Base-by-base conservation (phyloP, 2,329 filamentous ascomycete genomes). In the Colletotrichum filicis region DNA sequence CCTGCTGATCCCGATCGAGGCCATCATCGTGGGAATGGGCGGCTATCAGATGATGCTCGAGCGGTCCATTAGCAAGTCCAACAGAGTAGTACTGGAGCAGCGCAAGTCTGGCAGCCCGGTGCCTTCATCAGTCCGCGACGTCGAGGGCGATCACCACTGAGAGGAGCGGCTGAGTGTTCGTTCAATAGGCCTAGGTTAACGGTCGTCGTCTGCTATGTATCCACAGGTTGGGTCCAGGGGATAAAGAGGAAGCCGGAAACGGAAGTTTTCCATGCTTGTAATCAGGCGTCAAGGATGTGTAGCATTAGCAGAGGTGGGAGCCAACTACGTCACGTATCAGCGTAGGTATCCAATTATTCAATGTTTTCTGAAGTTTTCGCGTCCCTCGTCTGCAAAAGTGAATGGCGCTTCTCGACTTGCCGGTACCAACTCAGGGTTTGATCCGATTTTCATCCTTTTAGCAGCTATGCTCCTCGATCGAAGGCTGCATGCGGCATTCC, bases 1-100 rank as follows among this genome's bases (percentile, higher is more conserved):
- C 68, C 79, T 91, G 75, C 83, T 92, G 61, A 86, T 92, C 35
- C 90, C 90, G 12, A 79, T 92, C 55, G 86, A 92, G 81, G 80
- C 86, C 4, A 76, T 86, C 19, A 82, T 87, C 2, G 76, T 92
- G 55, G 85, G 79, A 2, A 78, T 86, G 26, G 85, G 86, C 3
- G 85, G 80, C 19, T 86, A 84, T 73, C 85, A 88, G 76, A 77
- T 84, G 64, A 79, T 84, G 68, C 76, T 87, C 12, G 84, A 87
- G 80, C 85, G 83, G 76, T 87, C 84, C 75, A 75, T 80, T 11
- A 76, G 76, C 53, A 86, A 84, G 75, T 76, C 80, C 14, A 76
- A 76, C 37, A 57, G 35, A 42, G 28, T 57, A n/a, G 70, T 46
- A 5, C 61, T 66, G 35, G 78, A 76, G 26, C 80, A 80, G 28